phyloP scores from a whole-genome alignment of 441 rosid species.

The Erodium trifolium region DNA sequence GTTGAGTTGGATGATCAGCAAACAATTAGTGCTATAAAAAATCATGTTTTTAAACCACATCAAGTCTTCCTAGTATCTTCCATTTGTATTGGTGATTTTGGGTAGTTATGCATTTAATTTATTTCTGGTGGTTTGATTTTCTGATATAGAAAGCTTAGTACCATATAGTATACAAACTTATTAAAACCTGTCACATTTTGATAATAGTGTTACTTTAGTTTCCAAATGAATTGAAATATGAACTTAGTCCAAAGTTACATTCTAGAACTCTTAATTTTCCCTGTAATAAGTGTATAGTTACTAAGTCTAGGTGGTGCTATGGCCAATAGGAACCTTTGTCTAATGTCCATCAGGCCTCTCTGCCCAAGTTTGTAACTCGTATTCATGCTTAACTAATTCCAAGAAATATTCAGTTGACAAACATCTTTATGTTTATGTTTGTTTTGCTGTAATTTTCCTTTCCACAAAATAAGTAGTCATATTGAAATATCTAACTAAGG shows the following conservation, averaged over 20 bases:
- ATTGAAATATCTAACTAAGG: no score
- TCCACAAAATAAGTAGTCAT: no score
- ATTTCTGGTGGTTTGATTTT: neutral
- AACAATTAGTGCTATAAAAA: neutral
- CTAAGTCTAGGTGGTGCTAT: neutral
- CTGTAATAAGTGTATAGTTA: neutral
- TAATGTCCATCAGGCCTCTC: neutral
- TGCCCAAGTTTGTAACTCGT: neutral
- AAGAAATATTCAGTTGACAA: neutral
- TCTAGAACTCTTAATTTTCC: neutral
- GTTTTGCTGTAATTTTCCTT: no score
- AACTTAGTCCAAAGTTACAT: neutral
- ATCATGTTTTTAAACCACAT: neutral
- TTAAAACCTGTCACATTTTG: neutral
- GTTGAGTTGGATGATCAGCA: neutral
- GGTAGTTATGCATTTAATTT: neutral
- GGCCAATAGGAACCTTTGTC: neutral
- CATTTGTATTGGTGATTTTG: neutral
- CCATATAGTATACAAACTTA: neutral
- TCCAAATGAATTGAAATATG: neutral
- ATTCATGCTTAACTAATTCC: neutral
- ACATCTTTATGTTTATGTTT: neutral
- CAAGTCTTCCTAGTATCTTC: neutral
- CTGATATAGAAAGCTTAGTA: neutral
- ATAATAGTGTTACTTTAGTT: neutral